Evolutionary conservation across 1,139 yeast species (phyloP), one percentile per base, ranked within the genome.

Genomic region (Chernovozyma sophiae-reginae): DNA sequence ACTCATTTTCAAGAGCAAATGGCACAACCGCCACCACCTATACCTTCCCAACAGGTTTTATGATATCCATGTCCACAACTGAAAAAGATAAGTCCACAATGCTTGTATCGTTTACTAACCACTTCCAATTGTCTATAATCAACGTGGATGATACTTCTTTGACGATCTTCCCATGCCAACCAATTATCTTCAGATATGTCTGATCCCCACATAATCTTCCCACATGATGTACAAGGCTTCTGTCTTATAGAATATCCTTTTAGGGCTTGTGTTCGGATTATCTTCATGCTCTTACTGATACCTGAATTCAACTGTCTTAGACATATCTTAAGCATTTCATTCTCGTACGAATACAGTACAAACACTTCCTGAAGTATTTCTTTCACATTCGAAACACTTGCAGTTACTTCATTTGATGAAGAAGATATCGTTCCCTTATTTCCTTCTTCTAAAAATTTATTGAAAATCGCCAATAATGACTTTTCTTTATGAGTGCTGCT

Each of bases 221-320:
- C 86, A 55, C 96, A 86, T 0, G 81, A 76, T 36, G 83, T 81
- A 56, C 96, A 86, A 33, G 65, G 71, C 35, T 73, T 68, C 15
- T 68, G 60, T 22, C 57, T 59, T 1, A 80, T 72, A 1, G 77
- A 60, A 86, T 90, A 81, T 0, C 95, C 95, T 36, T 58, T 54
- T 2, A 67, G 45, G 17, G 72, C 65, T 32, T 68, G 65, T 1
- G 51, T 46, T 10, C 68, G 62, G 2, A 79, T 54, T 2, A 53
- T 43, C 16, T 63, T 52, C 53, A 81, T 55, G 36, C 68, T 71
- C 27, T 61, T 58, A 48, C 62, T 74, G 3, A 79, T 74, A 39
- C 75, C 82, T 26, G 64, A 65, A 47, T 80, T 78, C 18, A 83
- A 58, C 45, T 84, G 62, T 29, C 62, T 59, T 31, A 79, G 63